Base-by-base conservation (phyloP, 2,329 filamentous ascomycete genomes). In the Venturia nashicola region DNA sequence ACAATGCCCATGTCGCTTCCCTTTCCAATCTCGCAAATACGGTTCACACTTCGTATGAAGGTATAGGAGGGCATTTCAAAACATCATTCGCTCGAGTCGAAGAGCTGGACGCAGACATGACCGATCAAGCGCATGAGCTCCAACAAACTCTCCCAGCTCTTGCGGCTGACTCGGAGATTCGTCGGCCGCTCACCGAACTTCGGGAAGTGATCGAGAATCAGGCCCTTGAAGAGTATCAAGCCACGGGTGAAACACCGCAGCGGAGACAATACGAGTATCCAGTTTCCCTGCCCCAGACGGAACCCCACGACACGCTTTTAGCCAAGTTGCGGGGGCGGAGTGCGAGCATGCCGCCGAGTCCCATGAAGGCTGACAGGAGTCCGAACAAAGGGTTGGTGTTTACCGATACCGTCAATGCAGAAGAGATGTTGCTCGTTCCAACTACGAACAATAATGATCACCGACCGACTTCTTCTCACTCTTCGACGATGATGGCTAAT, bases 231-330 rank as follows among this genome's bases (percentile, higher is more conserved):
- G 91, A 97, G 72, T 97, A 97, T 73, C 79, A 84, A 44, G 84
- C 89, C 0, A 97, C 94, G 0, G 93, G 94, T 61, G 82, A 88
- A 59, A 97, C 94, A 0, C 94, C 94, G 0, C 85, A 89, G 71
- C 94, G 92, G 76, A 78, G 81, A 39, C 80, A 85, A 62, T 99
- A 97, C 75, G 80, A 84, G n/a, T 96, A 90, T 71, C 89, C 91
- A 0, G 88, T 83, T 1, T 79, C 82, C 2, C 80, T 99, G 1
- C 94, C 94, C 3, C 85, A 86, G 34, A 97, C 94, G 0, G 83
- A 85, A 70, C 70, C 76, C 0, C 84, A 86, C 69, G 82, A 86
- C 14, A 76, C 74, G 14, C 76, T 88, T 36, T 76, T 86, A 14
- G 79, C 82, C 23, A 76, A 77, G 59, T 69, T 83, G 68, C 77